phyloP scores from a whole-genome alignment of 306 rosid genomes.

The Urtica urens region DNA sequence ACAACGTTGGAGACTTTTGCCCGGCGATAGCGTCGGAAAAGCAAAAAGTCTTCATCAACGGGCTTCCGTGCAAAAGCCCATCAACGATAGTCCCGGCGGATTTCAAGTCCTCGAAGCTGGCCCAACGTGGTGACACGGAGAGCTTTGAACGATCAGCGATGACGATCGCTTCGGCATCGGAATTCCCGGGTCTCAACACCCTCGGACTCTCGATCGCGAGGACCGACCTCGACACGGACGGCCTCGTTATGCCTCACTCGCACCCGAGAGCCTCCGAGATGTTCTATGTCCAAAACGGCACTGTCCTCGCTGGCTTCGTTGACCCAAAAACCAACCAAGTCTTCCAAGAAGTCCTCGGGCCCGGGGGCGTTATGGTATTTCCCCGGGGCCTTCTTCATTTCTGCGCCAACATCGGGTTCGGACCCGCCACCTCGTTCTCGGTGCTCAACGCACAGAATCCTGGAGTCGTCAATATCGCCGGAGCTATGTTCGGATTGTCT shows the following conservation, averaged over 20 bases:
- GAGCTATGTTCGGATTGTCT: slow-evolving; percentile 18
- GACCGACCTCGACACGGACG: slow-evolving; percentile 42
- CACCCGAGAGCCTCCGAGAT: slow-evolving; percentile 72
- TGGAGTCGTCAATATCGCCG: slow-evolving; percentile 25
- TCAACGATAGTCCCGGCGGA: slow-evolving; percentile 25
- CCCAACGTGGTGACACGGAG: slow-evolving; percentile 28
- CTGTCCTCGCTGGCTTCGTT: slow-evolving; percentile 39
- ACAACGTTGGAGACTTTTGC: slow-evolving; percentile 47
- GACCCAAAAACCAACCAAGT: slow-evolving; percentile 40
- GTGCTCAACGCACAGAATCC: slow-evolving; percentile 68
- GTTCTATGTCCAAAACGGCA: slow-evolving; percentile 44
- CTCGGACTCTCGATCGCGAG: slow-evolving; percentile 59
- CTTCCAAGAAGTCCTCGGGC: slow-evolving; percentile 25
- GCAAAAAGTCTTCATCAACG: slow-evolving; percentile 46
- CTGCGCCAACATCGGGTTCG: slow-evolving; percentile 34
- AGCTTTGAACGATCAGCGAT: slow-evolving; percentile 20
- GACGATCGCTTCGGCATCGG: slow-evolving; percentile 41
- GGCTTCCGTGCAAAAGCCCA: slow-evolving; percentile 61
- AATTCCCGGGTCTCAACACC: slow-evolving; percentile 57
- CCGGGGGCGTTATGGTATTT: slow-evolving; percentile 60
- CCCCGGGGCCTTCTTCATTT: slow-evolving; percentile 71
- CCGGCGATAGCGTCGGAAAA: slow-evolving; percentile 32
- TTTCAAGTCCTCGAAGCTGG: slow-evolving; percentile 47
- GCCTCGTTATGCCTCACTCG: slow-evolving; percentile 36
- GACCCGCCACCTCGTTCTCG: slow-evolving; percentile 35